These are phyloP conservation scores for Tuber microsphaerosporum DNA, from an alignment of 495 filamentous ascomycete genomes.

Conservation along the genomic window DNA sequence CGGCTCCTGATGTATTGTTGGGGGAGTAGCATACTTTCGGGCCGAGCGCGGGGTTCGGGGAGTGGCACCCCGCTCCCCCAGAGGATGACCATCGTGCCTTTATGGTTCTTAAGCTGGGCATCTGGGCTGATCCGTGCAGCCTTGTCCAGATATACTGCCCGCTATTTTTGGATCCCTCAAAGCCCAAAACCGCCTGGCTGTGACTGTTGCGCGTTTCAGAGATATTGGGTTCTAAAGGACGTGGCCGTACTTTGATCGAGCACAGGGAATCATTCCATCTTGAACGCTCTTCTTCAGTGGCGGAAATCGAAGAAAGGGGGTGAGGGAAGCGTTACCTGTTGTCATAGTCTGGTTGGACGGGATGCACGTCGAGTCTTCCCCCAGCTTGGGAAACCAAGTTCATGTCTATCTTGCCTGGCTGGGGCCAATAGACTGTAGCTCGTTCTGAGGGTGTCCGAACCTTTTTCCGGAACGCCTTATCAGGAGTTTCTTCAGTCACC, in stretches of 20 bases:
- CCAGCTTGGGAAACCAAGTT: background rate
- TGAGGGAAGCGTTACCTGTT: constrained; percentile 3
- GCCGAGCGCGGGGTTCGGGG: background rate
- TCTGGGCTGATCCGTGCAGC: background rate
- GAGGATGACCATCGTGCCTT: background rate
- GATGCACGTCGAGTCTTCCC: background rate
- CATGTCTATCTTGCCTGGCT: background rate
- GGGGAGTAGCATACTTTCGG: background rate
- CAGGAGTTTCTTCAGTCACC: background rate
- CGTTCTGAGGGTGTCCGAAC: background rate
- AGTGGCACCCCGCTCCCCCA: background rate
- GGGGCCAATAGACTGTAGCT: background rate
- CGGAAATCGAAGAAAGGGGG: background rate
- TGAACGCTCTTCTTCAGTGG: background rate
- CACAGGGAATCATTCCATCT: background rate
- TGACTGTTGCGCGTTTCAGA: constrained; percentile 2
- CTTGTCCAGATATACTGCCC: background rate
- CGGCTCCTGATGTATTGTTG: background rate
- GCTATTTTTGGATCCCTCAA: background rate
- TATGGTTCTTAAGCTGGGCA: background rate
- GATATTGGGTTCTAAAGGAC: constrained; percentile 1
- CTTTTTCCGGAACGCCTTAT: background rate
- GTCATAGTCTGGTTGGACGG: constrained; percentile 4
- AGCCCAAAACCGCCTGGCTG: background rate
- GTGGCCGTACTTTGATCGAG: background rate